Base-by-base conservation (phyloP, 805 yeast genomes). In the Ogataea henricii region DNA sequence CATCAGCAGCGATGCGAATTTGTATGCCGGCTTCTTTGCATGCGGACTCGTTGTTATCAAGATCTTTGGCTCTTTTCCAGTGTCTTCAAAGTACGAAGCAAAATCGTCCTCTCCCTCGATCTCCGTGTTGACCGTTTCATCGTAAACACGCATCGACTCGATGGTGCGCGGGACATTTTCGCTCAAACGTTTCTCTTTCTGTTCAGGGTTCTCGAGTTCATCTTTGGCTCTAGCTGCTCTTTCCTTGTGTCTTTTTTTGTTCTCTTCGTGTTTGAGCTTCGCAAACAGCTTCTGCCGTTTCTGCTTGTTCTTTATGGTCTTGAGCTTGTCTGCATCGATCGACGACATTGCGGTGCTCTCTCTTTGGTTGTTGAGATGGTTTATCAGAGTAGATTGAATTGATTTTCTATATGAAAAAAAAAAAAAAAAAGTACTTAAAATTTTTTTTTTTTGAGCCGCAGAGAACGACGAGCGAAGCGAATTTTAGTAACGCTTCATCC, bases 1-100 rank as follows among this genome's bases (percentile, higher is more conserved):
- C 70, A 87, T 79, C 55, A 94, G 71, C 47, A 86, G 76, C 53
- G 91, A 94, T 7, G 96, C 91, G 71, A 94, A 90, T 61, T 87
- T 91, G 65, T 89, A 91, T 0, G 96, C 97, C 33, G 80, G 79
- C 62, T 87, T 88, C 59, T 82, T 83, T 13, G 98, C 97, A 57
- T 82, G 76, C 33, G 88, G 88, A 67, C 83, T 89, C 6, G 99
- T 94, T 6, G 99, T 94, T 46, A 94, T 71, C 47, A 94, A 74
- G 39, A 94, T 87, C 66, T 94, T 94, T 39, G 99, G 98, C 43
- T 83, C 82, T 52, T 74, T 65, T 13, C 57, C 60, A 37, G 76
- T 74, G 18, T 71, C 70, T 33, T 59, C 54, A 60, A 85, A 86
- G 60, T 83, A 83, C 25, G 68, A 64, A 30, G 73, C 77, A 63